A percentile compares a stretch with the other conserved stretches of the same genome.
Conservation (phyloP, 176 grass and related monocot genomes). For the Sorghum bicolor region Sorghum_bicolor_NCBIv3 NC_012872.2:67246501-67247000, state of each 20-base stretch:
- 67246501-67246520: slow-evolving; percentile 69
- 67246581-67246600: slow-evolving; percentile 56
- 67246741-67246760: slow-evolving; percentile 3
- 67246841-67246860: background rate
- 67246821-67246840: slow-evolving; percentile 20
- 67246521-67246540: slow-evolving; percentile 57
- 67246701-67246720: slow-evolving; percentile 91
- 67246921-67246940: background rate
- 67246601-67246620: slow-evolving; percentile 60
- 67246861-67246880: background rate
- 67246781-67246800: background rate
- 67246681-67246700: slow-evolving; percentile 93
- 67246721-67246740: slow-evolving; percentile 73
- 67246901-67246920: background rate
- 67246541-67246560: slow-evolving; percentile 70
- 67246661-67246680: slow-evolving; percentile 91
- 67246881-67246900: no score
- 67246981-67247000: background rate
- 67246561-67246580: slow-evolving; percentile 63
- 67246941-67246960: background rate
- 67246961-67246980: slow-evolving; percentile 10
- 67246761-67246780: background rate
- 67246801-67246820: background rate
- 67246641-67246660: slow-evolving; percentile 86
- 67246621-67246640: slow-evolving; percentile 55